Conservation (phyloP, 2,329 filamentous ascomycete species). For the Epichloe elymi region DNA sequence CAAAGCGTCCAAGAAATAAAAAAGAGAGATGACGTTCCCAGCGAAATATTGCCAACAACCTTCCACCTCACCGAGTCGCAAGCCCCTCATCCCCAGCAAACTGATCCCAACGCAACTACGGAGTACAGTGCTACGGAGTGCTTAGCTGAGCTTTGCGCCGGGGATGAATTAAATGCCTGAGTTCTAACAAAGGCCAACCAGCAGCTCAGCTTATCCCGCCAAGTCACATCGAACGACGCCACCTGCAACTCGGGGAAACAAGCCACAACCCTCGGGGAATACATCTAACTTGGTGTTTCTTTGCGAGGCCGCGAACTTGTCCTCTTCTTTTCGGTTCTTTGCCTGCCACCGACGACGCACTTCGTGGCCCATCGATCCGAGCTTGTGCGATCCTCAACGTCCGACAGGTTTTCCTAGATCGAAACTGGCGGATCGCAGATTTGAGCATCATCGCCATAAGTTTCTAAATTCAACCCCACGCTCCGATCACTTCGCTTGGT, state of each 20-base stretch:
- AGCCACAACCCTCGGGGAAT: neutral
- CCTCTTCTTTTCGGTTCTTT: too few species aligned
- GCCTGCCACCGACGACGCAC: too few species aligned
- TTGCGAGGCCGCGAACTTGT: neutral
- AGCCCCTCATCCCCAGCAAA: neutral
- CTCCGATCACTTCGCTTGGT: neutral
- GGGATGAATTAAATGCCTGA: neutral
- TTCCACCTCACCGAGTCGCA: neutral
- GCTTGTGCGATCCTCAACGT: too few species aligned
- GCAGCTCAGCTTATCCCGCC: neutral
- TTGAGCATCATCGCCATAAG: too few species aligned
- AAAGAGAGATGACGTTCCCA: neutral
- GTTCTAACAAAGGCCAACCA: neutral
- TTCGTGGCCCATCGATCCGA: too few species aligned
- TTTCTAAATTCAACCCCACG: neutral
- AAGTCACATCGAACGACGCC: neutral
- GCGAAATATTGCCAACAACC: neutral
- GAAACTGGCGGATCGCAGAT: too few species aligned
- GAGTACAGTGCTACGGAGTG: too few species aligned
- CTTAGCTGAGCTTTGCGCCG: too few species aligned
- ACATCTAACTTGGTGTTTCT: neutral
- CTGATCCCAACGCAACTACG: neutral
- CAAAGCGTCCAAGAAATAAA: neutral
- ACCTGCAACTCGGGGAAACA: neutral
- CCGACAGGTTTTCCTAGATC: too few species aligned